Percentiles rank a stretch among this genome's conserved stretches.
Conservation (phyloP, 1,139 yeast genomes). For the Kazachstania sp. region DNA sequence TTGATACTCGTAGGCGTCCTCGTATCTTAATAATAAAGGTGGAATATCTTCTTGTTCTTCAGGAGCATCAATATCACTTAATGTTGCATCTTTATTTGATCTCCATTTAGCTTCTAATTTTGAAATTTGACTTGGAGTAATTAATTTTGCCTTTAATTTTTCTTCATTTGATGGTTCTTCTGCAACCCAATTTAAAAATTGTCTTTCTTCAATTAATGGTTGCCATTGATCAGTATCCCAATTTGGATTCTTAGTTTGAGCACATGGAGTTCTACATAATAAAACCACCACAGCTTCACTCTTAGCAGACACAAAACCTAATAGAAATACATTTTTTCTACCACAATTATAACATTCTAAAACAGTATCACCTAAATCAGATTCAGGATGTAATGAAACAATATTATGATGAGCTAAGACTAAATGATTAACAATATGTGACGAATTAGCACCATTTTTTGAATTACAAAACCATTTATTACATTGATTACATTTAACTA, state of each 20-base stretch:
- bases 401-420: slow-evolving; percentile 72
- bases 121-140: slow-evolving; percentile 58
- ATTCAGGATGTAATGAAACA: slow-evolving; percentile 68
- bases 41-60: slow-evolving; percentile 52
- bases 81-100: slow-evolving; percentile 57
- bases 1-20: slow-evolving; percentile 82
- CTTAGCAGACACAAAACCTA: slow-evolving; percentile 86
- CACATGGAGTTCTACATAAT: slow-evolving; percentile 83
- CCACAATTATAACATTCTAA: slow-evolving; percentile 93
- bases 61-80: slow-evolving; percentile 46
- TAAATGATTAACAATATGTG: slow-evolving; percentile 82
- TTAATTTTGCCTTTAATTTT: slow-evolving; percentile 42
- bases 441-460: slow-evolving; percentile 47
- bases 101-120: slow-evolving; percentile 80
- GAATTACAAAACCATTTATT: slow-evolving; percentile 88
- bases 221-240: slow-evolving; percentile 94
- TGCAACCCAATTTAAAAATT: slow-evolving; percentile 76
- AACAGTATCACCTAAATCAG: slow-evolving; percentile 76
- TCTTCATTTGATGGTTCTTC: slow-evolving; percentile 61
- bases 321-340: slow-evolving; percentile 63
- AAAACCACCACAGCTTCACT: slow-evolving; percentile 81
- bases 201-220: slow-evolving; percentile 71
- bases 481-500: slow-evolving; percentile 72
- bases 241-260: slow-evolving; percentile 60
- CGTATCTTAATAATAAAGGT: slow-evolving; percentile 69